Evolutionary conservation across 169 alveolate species (phyloP).

Genomic region (Theileria orientalis): DNA sequence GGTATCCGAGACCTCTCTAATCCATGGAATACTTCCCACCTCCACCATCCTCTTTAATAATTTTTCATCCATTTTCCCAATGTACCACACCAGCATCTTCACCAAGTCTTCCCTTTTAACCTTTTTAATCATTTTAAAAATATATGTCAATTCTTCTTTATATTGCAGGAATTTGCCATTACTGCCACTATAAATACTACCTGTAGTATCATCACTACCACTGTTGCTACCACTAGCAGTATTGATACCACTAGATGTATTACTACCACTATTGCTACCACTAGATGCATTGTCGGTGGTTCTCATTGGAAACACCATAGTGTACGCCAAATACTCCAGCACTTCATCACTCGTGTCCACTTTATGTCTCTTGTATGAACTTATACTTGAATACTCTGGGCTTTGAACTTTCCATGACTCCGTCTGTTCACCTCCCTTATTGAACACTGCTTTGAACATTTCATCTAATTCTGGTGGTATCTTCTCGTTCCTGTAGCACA

Average conservation of each 20-base stretch:
- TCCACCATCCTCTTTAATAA: background rate
- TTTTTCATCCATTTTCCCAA: background rate
- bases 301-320: conserved; percentile 5
- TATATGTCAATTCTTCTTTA: background rate
- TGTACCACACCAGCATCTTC: background rate
- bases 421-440: background rate
- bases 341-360: background rate
- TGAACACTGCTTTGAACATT: conserved; percentile 1
- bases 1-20: no score
- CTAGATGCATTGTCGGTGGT: background rate
- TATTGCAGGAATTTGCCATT: background rate
- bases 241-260: background rate
- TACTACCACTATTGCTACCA: background rate
- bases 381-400: background rate
- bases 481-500: background rate
- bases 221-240: background rate
- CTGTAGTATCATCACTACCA: background rate
- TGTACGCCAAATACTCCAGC: background rate
- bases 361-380: background rate
- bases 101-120: conserved; percentile 7
- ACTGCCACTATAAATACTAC: background rate
- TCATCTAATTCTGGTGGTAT: background rate
- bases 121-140: background rate
- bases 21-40: background rate
- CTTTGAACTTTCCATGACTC: conserved; percentile 3